These are phyloP conservation scores for Triangularia verruculosa DNA, from an alignment of 2,329 filamentous ascomycete genomes.

Conservation along the genomic window DNA sequence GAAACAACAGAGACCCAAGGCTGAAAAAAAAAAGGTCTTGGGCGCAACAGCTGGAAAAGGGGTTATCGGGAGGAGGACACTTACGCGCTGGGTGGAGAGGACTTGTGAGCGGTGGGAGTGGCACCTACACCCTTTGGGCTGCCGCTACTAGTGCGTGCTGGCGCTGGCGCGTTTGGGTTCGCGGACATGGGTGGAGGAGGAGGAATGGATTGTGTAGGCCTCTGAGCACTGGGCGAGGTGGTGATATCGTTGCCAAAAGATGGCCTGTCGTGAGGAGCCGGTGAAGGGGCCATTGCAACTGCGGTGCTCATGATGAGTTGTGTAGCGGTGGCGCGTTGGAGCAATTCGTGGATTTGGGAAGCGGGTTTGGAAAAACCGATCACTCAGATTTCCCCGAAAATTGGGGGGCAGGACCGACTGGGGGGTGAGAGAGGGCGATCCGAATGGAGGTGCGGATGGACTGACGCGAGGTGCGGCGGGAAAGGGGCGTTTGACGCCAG, in stretches of 20 bases:
- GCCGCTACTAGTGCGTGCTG: slow-evolving; percentile 50
- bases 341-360: slow-evolving; percentile 3
- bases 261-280: slow-evolving; percentile 62
- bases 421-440: not conserved
- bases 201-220: slow-evolving; percentile 33
- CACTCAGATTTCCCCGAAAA: slow-evolving; percentile 13
- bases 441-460: slow-evolving; percentile 6
- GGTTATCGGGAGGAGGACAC: slow-evolving; percentile 31
- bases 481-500: slow-evolving; percentile 11
- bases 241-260: slow-evolving; percentile 50
- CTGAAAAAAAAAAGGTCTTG: not conserved
- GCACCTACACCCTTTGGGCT: slow-evolving; percentile 48
- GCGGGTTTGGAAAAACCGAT: not conserved
- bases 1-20: slow-evolving; percentile 1
- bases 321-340: slow-evolving; percentile 11
- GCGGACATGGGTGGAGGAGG: slow-evolving; percentile 30
- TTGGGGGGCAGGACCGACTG: slow-evolving; percentile 14
- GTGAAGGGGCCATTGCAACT: slow-evolving; percentile 66
- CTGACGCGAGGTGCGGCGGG: slow-evolving; percentile 21
- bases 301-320: slow-evolving; percentile 60
- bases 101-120: slow-evolving; percentile 43
- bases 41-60: slow-evolving; percentile 11
- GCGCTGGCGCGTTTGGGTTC: slow-evolving; percentile 34
- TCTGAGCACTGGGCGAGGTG: slow-evolving; percentile 46
- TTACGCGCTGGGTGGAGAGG: slow-evolving; percentile 60